Base-by-base conservation (phyloP, 805 yeast species). In the Kluyveromyces nonfermentans region DNA sequence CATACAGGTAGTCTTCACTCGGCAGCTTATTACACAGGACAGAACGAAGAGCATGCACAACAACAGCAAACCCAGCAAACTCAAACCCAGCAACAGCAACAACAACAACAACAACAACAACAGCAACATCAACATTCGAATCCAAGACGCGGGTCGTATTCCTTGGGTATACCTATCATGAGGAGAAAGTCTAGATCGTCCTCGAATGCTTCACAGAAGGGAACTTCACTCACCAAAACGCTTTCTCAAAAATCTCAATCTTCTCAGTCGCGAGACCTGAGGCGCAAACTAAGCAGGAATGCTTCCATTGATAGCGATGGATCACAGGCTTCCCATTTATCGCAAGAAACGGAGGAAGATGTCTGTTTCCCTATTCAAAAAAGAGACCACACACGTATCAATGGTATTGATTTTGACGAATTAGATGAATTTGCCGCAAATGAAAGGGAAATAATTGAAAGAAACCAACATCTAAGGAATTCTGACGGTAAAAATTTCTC, bases 261-360 rank as follows among this genome's bases (percentile, higher is more conserved):
- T 41, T 36, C 67, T 45, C 55, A 75, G 47, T 53, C 22, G 56
- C 72, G 40, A 50, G 57, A 57, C n/a, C 56, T 62, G 47, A 62
- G 64, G 30, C 62, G 66, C 34, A 54, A 62, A 37, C 33, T 59
- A 44, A 55, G 63, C 2, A 56, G 67, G 40, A 36, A 36, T 36
- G 57, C 62, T 7, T 63, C 68, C 3, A 45, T 60, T 12, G 87
- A 81, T 54, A 74, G 79, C 47, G 90, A 83, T 50, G 82, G 76
- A 52, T 82, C 89, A 1, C 85, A 78, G 52, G 84, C 80, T 1
- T 82, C 90, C 8, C 71, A 87, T 50, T 78, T 80, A 16, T 80
- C 89, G 4, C 95, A 85, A 53, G 96, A 88, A 58, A 87, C 96
- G 0, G 97, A 90, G 57, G 96, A 87, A 59, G 97, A 90, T 73